Conservation (phyloP, 768 basidiomycete species). For the Rhodotorula toruloides region DNA sequence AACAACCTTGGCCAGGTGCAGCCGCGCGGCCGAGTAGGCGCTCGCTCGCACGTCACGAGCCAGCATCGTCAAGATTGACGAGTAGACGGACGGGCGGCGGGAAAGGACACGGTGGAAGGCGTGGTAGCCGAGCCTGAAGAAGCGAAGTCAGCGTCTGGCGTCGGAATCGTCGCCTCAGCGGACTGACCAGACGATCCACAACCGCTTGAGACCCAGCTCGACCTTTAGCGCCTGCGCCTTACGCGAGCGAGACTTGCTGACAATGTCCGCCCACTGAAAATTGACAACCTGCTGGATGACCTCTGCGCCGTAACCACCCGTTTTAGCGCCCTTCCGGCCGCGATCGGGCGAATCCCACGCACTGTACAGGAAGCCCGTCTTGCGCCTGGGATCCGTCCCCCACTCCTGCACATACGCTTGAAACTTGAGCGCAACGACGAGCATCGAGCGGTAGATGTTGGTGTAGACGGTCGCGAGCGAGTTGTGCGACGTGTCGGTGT, state of each 20-base stretch:
- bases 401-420: constrained; percentile 63
- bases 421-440: constrained; percentile 78
- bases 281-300: constrained; percentile 60
- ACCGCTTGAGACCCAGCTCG: constrained; percentile 53
- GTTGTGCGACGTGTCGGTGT: constrained; percentile 69
- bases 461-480: constrained; percentile 58
- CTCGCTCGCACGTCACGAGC: not conserved
- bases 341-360: constrained; percentile 28
- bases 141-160: not conserved
- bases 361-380: constrained; percentile 58
- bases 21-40: not conserved
- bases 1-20: not conserved
- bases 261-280: constrained; percentile 56
- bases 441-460: constrained; percentile 82
- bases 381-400: constrained; percentile 28
- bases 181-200: constrained; percentile 59
- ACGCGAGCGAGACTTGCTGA: constrained; percentile 50
- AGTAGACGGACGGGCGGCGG: constrained; percentile 51
- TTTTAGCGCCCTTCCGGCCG: constrained; percentile 25
- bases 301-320: constrained; percentile 58
- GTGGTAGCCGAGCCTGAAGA: constrained; percentile 68
- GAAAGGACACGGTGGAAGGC: constrained; percentile 68
- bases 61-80: constrained; percentile 15
- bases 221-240: constrained; percentile 49
- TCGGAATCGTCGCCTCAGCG: not conserved